Evolutionary conservation across 2,329 filamentous ascomycete genomes (phyloP).

Genomic region (Juglanconis sp.): DNA sequence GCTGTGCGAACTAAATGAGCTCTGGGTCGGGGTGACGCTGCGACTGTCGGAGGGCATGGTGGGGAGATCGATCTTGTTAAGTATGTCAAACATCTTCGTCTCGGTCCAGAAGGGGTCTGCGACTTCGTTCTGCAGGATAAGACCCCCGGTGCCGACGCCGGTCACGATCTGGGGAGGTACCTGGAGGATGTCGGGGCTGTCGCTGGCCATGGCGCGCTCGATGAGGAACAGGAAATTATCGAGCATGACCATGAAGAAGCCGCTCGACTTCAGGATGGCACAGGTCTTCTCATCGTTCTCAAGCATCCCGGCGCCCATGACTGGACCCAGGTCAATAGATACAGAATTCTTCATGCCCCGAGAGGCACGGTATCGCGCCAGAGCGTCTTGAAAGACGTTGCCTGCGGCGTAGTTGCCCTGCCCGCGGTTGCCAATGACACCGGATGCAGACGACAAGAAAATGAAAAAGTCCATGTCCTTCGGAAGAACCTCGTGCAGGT

Average conservation of each 20-base stretch:
- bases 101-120: slow-evolving; percentile 53
- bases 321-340: slow-evolving; percentile 49
- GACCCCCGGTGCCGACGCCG: slow-evolving; percentile 52
- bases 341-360: slow-evolving; percentile 32
- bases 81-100: slow-evolving; percentile 45
- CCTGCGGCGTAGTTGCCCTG: slow-evolving; percentile 59
- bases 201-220: slow-evolving; percentile 42
- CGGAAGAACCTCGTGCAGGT: slow-evolving; percentile 41
- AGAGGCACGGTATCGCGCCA: slow-evolving; percentile 33
- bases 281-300: slow-evolving; percentile 45
- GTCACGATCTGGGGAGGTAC: slow-evolving; percentile 49
- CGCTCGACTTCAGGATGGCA: slow-evolving; percentile 45
- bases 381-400: slow-evolving; percentile 48
- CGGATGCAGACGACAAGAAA: slow-evolving; percentile 53
- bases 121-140: slow-evolving; percentile 49
- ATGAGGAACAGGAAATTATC: slow-evolving; percentile 47
- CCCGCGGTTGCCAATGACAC: slow-evolving; percentile 54
- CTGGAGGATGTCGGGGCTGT: slow-evolving; percentile 23
- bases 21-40: slow-evolving; percentile 2
- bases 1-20: not conserved
- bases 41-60: not conserved
- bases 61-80: slow-evolving; percentile 45
- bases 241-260: slow-evolving; percentile 53
- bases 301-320: slow-evolving; percentile 54
- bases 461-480: slow-evolving; percentile 40